phyloP scores from a whole-genome alignment of 148 eudicot genomes.

The Polygonum aviculare region DNA sequence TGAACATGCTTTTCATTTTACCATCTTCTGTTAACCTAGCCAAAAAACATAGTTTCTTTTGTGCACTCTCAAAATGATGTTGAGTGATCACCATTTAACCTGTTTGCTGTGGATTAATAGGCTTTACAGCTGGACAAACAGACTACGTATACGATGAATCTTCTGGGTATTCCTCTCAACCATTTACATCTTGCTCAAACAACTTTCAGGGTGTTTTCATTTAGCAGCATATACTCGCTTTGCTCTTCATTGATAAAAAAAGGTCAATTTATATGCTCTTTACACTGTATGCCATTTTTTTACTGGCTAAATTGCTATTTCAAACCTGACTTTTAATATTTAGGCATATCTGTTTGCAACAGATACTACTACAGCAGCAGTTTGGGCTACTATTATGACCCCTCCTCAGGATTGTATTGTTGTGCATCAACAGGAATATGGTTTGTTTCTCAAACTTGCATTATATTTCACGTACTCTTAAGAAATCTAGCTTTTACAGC shows the following conservation, averaged over 20 bases:
- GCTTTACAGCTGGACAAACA: conserved; percentile 36
- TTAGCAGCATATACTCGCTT: background rate
- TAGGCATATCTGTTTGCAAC: conserved; percentile 12
- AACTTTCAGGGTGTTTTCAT: background rate
- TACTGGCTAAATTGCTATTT: background rate
- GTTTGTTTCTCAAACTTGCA: conserved; percentile 25
- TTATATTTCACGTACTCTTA: background rate
- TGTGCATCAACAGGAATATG: conserved; percentile 75
- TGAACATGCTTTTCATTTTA: background rate
- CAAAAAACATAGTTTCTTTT: background rate
- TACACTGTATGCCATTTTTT: background rate
- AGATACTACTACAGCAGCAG: conserved; percentile 95
- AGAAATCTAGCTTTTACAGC: background rate
- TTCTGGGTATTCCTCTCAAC: conserved; percentile 53
- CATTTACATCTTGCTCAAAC: background rate
- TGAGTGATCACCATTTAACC: background rate
- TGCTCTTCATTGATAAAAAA: background rate
- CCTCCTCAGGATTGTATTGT: conserved; percentile 64
- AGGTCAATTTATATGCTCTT: background rate
- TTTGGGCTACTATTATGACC: conserved; percentile 83
- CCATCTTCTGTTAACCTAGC: background rate
- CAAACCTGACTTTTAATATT: background rate
- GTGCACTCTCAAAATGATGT: background rate
- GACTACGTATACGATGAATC: conserved; percentile 77
- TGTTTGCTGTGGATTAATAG: conserved; percentile 18